Evolutionary conservation across 2,329 filamentous ascomycete species (phyloP).

Genomic region (Epichloe glyceriae): DNA sequence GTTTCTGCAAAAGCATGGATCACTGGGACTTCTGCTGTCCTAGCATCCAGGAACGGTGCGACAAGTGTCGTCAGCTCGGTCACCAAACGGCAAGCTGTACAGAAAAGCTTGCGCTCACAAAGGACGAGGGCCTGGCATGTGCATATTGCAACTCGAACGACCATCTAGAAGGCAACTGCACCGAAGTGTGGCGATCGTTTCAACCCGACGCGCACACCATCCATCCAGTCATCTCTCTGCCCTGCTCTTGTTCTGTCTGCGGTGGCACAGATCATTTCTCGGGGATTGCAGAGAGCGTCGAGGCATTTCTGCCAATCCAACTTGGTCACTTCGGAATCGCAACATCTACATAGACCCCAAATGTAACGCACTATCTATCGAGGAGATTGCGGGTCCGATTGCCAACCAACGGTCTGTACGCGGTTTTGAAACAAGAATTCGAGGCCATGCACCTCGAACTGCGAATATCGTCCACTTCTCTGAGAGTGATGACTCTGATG

Average conservation of each 20-base stretch:
- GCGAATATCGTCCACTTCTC: slow-evolving; percentile 29
- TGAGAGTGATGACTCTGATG: slow-evolving; percentile 34
- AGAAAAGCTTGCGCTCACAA: slow-evolving; percentile 40
- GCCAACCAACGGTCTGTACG: slow-evolving; percentile 11
- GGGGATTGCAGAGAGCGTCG: slow-evolving; percentile 32
- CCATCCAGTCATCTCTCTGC: slow-evolving; percentile 36
- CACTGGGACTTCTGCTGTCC: slow-evolving; percentile 42
- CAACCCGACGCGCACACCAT: slow-evolving; percentile 25
- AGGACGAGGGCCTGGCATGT: slow-evolving; percentile 44
- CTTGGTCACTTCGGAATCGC: slow-evolving; percentile 39
- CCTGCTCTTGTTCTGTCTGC: slow-evolving; percentile 42
- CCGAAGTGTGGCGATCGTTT: slow-evolving; percentile 47
- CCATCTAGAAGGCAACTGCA: slow-evolving; percentile 49
- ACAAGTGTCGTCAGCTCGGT: slow-evolving; percentile 49
- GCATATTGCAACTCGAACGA: slow-evolving; percentile 42
- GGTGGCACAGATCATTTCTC: slow-evolving; percentile 42
- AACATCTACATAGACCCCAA: slow-evolving; percentile 35
- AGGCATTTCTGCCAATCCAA: slow-evolving; percentile 21
- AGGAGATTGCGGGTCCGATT: slow-evolving; percentile 15
- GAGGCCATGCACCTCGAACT: slow-evolving; percentile 21
- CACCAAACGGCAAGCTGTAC: slow-evolving; percentile 39
- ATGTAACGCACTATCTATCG: slow-evolving; percentile 27
- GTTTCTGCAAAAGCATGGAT: slow-evolving; percentile 29
- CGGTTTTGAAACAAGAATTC: slow-evolving; percentile 19
- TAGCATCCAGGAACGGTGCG: slow-evolving; percentile 32